Conservation (phyloP, 2,329 filamentous ascomycete species). For the Talaromyces sp. region DNA sequence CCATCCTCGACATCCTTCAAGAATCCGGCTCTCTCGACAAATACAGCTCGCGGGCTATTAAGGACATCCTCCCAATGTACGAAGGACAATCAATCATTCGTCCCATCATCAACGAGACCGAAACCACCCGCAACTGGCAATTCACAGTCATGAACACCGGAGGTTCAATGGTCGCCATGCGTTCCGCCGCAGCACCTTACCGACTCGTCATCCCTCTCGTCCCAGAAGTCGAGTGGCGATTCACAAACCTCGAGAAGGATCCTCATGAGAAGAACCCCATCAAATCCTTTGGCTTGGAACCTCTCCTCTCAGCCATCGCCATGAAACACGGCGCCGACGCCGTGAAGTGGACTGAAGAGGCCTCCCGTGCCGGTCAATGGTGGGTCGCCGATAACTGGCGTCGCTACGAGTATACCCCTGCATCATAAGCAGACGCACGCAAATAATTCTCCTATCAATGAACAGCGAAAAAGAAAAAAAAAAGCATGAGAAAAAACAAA, state of each 20-base stretch:
- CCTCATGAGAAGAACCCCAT: conserved; percentile 37
- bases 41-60: conserved; percentile 35
- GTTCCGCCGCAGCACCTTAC: conserved; percentile 76
- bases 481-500: too few relatives aligned
- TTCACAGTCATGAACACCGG: conserved; percentile 41
- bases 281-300: conserved; percentile 34
- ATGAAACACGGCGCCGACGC: conserved; percentile 35
- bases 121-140: conserved; percentile 38
- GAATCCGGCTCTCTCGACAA: conserved; percentile 44
- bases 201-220: conserved; percentile 72
- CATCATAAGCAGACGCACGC: background rate
- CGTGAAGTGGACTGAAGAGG: conserved; percentile 38
- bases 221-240: conserved; percentile 62
- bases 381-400: conserved; percentile 41
- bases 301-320: conserved; percentile 31
- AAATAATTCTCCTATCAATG: too few relatives aligned
- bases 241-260: conserved; percentile 39
- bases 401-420: conserved; percentile 21
- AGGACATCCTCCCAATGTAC: conserved; percentile 48
- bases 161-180: conserved; percentile 60
- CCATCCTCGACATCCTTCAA: conserved; percentile 51
- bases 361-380: conserved; percentile 41
- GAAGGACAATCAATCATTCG: conserved; percentile 53
- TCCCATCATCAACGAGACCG: conserved; percentile 37
- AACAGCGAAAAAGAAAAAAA: too few relatives aligned